Percentiles rank a stretch among this genome's conserved stretches.
These are phyloP conservation scores for Porcisia hertigi DNA, from an alignment of 208 protist species.

Conservation along the genomic window DNA sequence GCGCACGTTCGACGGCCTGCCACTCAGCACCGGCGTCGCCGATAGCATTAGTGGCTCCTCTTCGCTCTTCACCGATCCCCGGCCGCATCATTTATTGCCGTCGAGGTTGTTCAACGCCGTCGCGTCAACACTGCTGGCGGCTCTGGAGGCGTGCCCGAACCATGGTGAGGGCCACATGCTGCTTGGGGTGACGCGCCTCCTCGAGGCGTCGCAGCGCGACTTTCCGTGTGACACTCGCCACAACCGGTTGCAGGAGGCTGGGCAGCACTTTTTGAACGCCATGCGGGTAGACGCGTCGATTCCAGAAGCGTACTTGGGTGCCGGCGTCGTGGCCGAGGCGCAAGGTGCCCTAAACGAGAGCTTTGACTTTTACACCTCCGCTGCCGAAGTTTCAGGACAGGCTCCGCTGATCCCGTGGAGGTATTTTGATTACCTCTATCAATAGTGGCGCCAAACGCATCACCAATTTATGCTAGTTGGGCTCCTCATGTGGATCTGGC, in stretches of 20 bases:
- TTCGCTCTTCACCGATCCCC: background rate
- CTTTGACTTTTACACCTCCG: slow-evolving; percentile 64
- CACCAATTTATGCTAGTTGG: too few species aligned
- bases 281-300: slow-evolving; percentile 40
- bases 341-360: slow-evolving; percentile 57
- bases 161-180: slow-evolving; percentile 60
- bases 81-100: slow-evolving; percentile 12
- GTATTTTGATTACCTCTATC: slow-evolving; percentile 64
- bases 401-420: slow-evolving; percentile 66
- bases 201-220: slow-evolving; percentile 48
- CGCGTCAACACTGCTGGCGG: slow-evolving; percentile 41
- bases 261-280: slow-evolving; percentile 49
- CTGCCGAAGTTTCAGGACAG: slow-evolving; percentile 45
- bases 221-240: slow-evolving; percentile 31
- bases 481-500: background rate
- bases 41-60: background rate
- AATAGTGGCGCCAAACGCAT: slow-evolving; percentile 6
- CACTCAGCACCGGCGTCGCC: slow-evolving; percentile 10
- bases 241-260: slow-evolving; percentile 53
- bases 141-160: slow-evolving; percentile 42
- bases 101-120: slow-evolving; percentile 32
- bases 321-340: slow-evolving; percentile 64
- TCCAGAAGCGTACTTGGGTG: slow-evolving; percentile 50
- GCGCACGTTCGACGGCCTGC: slow-evolving; percentile 8
- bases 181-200: slow-evolving; percentile 48